Conservation (phyloP, 1,139 yeast genomes). For the Scheffersomyces titani region DNA sequence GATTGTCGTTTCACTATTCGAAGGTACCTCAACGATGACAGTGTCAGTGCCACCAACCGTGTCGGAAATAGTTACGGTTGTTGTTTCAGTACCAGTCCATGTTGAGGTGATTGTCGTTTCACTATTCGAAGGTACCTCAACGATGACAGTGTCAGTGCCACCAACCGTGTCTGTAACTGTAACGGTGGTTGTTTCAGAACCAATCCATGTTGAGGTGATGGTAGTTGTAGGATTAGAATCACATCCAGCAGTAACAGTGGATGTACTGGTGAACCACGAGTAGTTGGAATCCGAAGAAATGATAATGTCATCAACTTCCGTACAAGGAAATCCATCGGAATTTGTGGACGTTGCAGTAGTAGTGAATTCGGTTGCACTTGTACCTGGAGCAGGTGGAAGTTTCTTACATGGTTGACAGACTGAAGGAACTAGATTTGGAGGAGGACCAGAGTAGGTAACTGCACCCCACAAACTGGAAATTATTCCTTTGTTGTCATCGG, state of each 20-base stretch:
- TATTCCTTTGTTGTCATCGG: constrained; percentile 15
- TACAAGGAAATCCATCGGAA: neutral
- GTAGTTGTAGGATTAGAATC: neutral
- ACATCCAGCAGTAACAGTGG: neutral
- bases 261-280: neutral
- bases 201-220: neutral
- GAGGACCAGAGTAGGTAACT: constrained; percentile 14
- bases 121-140: constrained; percentile 8
- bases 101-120: neutral
- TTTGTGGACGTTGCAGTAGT: constrained; percentile 1
- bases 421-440: constrained; percentile 9
- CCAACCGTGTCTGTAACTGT: constrained; percentile 3
- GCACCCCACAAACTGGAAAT: constrained; percentile 12
- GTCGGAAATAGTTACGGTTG: too few species aligned
- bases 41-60: too few species aligned
- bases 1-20: too few species aligned
- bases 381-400: constrained; percentile 1
- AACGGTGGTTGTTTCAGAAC: constrained; percentile 1
- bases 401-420: constrained; percentile 4
- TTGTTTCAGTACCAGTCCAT: constrained; percentile 7
- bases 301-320: constrained; percentile 1
- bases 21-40: too few species aligned
- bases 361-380: neutral
- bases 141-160: constrained; percentile 5
- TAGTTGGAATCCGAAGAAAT: neutral